Conservation (phyloP, 2,329 filamentous ascomycete species). For the Ophiostoma sp. region DNA sequence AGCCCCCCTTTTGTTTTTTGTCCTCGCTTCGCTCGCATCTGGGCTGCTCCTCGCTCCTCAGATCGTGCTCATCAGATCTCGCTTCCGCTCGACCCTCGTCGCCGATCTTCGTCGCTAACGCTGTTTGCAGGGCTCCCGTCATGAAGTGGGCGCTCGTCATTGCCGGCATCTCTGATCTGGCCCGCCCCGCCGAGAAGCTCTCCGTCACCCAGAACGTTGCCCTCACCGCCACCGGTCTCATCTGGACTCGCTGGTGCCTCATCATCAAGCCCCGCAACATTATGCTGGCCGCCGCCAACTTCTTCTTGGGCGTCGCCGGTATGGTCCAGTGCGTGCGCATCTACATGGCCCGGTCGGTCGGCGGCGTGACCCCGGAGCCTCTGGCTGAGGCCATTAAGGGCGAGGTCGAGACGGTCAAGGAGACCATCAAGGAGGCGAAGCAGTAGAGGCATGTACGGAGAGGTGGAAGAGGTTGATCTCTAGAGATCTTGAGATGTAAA, state of each 20-base stretch:
- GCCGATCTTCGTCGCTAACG: not conserved
- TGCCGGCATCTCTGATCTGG: constrained; percentile 87
- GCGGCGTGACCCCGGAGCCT: not conserved
- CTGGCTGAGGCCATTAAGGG: constrained; percentile 1
- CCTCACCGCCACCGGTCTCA: constrained; percentile 84
- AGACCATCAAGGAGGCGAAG: constrained; percentile 3
- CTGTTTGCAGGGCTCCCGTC: constrained; percentile 71
- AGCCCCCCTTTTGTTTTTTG: constrained; percentile 20
- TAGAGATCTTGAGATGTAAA: too few relatives aligned
- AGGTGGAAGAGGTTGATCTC: too few relatives aligned
- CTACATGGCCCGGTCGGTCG: constrained; percentile 40
- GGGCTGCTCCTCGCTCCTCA: too few relatives aligned
- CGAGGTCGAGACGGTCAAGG: not conserved
- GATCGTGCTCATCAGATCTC: not conserved
- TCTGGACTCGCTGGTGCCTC: constrained; percentile 99
- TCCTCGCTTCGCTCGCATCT: not conserved
- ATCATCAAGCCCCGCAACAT: constrained; percentile 94
- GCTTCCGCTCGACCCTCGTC: not conserved
- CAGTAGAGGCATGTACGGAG: too few relatives aligned
- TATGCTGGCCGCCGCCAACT: constrained; percentile 95
- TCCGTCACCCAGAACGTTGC: constrained; percentile 90
- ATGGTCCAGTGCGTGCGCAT: constrained; percentile 81
- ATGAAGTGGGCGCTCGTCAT: constrained; percentile 97
- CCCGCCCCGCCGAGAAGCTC: constrained; percentile 86
- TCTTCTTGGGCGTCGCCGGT: constrained; percentile 91